A percentile compares a stretch with the other conserved stretches of the same genome.
phyloP scores from a whole-genome alignment of 2,329 filamentous ascomycete species.

The Colletotrichum ledebouriae region DNA sequence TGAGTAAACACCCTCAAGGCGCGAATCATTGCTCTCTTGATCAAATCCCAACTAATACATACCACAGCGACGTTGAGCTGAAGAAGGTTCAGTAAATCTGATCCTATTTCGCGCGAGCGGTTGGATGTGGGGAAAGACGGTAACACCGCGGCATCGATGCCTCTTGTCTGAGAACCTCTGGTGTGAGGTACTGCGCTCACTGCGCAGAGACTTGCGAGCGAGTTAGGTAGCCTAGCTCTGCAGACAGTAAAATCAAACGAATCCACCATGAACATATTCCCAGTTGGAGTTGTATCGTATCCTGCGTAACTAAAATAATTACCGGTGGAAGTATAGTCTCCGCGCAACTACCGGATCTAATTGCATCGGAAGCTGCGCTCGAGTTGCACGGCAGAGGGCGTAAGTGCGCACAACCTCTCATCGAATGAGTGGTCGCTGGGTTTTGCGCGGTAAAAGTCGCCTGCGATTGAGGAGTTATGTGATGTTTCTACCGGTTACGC shows the following conservation, averaged over 20 bases:
- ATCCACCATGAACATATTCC: no score
- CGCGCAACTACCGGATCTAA: no score
- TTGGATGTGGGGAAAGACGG: background rate
- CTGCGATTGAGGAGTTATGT: background rate
- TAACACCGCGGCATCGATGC: background rate
- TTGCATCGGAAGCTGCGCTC: background rate
- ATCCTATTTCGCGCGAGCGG: background rate
- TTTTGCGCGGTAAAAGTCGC: background rate
- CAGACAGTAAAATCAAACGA: no score
- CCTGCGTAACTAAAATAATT: no score
- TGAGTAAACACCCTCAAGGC: constrained; percentile 60
- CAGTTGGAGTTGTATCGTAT: no score
- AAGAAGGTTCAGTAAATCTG: constrained; percentile 68
- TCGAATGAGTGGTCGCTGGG: background rate
- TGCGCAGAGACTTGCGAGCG: no score
- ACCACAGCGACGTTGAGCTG: constrained; percentile 74
- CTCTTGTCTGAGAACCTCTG: background rate
- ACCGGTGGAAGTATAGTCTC: no score
- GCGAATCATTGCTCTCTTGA: background rate
- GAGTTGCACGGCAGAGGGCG: background rate
- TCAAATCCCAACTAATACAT: constrained; percentile 15
- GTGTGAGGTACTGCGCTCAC: background rate
- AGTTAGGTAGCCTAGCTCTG: no score
- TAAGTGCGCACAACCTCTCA: background rate
- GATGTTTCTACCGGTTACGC: no score